Evolutionary conservation across 129 eudicot species (phyloP).

Genomic region (Dittrichia graveolens): DNA sequence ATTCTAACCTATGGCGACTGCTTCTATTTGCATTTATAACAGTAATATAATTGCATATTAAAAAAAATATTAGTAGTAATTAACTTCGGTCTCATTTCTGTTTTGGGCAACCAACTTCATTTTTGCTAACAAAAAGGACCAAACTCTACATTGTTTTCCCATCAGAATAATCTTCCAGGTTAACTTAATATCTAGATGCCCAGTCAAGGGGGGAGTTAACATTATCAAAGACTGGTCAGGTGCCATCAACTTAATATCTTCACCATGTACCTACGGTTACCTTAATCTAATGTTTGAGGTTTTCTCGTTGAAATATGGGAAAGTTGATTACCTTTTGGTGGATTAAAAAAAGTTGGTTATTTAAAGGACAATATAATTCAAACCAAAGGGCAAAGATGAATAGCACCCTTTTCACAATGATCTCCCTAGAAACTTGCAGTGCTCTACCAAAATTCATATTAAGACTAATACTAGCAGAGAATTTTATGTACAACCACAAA

Average conservation of each 20-base stretch:
- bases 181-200: background rate
- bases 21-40: background rate
- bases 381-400: no score
- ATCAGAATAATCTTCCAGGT: background rate
- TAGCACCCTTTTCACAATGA: no score
- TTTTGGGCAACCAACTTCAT: background rate
- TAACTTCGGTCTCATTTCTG: background rate
- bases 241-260: no score
- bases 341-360: no score
- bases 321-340: no score
- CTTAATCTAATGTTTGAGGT: no score
- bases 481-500: background rate
- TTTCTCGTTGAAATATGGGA: no score
- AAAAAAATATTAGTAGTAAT: background rate
- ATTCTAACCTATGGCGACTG: background rate
- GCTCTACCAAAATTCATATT: constrained; percentile 8
- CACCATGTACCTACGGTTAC: no score
- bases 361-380: no score
- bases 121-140: background rate
- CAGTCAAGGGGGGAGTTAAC: no score
- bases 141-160: background rate
- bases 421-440: no score
- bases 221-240: no score
- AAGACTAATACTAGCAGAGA: background rate
- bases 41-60: background rate